Percentiles rank a stretch among this genome's conserved stretches.
These are phyloP conservation scores for Trichoderma erinaceum DNA, from an alignment of 495 filamentous ascomycete species.

Conservation along the genomic window DNA sequence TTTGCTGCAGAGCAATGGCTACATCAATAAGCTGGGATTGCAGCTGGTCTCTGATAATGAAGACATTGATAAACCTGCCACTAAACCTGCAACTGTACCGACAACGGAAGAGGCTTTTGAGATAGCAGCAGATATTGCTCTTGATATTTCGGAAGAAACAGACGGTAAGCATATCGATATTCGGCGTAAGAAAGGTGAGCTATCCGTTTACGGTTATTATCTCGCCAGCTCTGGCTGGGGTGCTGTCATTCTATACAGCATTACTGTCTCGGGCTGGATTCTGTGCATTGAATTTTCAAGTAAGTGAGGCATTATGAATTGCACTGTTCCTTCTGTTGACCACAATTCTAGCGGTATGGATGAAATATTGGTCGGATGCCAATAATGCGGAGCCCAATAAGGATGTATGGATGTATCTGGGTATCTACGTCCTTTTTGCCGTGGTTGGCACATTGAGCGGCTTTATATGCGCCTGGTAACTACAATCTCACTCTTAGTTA, in stretches of 20 bases:
- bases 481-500: neutral
- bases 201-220: slow-evolving; percentile 52
- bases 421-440: slow-evolving; percentile 26
- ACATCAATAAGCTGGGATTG: slow-evolving; percentile 8
- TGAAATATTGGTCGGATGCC: slow-evolving; percentile 29
- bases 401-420: slow-evolving; percentile 26
- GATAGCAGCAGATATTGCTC: neutral
- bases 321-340: neutral
- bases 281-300: slow-evolving; percentile 29
- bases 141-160: slow-evolving; percentile 22
- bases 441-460: slow-evolving; percentile 22
- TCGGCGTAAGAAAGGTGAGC: slow-evolving; percentile 36
- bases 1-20: neutral
- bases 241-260: slow-evolving; percentile 38
- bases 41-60: neutral
- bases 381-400: slow-evolving; percentile 25
- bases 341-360: slow-evolving; percentile 23
- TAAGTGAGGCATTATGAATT: slow-evolving; percentile 17
- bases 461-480: slow-evolving; percentile 26
- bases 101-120: slow-evolving; percentile 2
- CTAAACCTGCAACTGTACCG: neutral
- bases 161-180: slow-evolving; percentile 24
- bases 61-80: neutral
- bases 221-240: slow-evolving; percentile 44
- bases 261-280: slow-evolving; percentile 24